phyloP scores from a whole-genome alignment of 2,329 filamentous ascomycete genomes.

The Stagonosporopsis chrysanthemi region DNA sequence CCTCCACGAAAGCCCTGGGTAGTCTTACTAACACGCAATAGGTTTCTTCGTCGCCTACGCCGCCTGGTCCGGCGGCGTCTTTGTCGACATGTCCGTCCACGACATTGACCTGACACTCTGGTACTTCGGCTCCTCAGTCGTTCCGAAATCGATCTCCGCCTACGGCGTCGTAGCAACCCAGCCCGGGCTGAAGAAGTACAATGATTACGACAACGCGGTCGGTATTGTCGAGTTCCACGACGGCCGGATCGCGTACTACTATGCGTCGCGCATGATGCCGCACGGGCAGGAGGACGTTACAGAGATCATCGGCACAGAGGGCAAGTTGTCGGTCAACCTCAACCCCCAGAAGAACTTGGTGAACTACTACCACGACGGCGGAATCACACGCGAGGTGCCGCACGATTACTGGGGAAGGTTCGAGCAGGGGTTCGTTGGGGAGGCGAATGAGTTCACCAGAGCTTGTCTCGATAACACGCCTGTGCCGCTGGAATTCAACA shows the following conservation, averaged over 20 bases:
- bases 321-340: constrained; percentile 68
- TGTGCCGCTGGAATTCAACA: constrained; percentile 47
- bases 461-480: constrained; percentile 63
- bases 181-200: constrained; percentile 63
- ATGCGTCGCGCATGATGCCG: constrained; percentile 71
- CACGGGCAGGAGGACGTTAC: constrained; percentile 72
- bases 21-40: no score
- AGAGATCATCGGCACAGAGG: constrained; percentile 71
- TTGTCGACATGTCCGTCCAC: constrained; percentile 75
- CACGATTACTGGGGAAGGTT: constrained; percentile 69
- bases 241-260: constrained; percentile 70
- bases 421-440: constrained; percentile 66
- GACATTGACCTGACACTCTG: constrained; percentile 72
- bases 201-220: constrained; percentile 68
- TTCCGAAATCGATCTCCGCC: constrained; percentile 42
- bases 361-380: constrained; percentile 61
- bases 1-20: no score
- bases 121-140: constrained; percentile 63
- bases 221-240: constrained; percentile 71
- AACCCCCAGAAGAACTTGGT: constrained; percentile 65
- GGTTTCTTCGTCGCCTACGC: constrained; percentile 75
- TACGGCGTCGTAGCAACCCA: constrained; percentile 67
- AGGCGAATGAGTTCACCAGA: constrained; percentile 69
- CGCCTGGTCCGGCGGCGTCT: constrained; percentile 70
- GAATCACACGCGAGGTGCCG: constrained; percentile 66